Base-by-base conservation (phyloP, 2,329 filamentous ascomycete species). In the Hirsutella rhossiliensis region DNA sequence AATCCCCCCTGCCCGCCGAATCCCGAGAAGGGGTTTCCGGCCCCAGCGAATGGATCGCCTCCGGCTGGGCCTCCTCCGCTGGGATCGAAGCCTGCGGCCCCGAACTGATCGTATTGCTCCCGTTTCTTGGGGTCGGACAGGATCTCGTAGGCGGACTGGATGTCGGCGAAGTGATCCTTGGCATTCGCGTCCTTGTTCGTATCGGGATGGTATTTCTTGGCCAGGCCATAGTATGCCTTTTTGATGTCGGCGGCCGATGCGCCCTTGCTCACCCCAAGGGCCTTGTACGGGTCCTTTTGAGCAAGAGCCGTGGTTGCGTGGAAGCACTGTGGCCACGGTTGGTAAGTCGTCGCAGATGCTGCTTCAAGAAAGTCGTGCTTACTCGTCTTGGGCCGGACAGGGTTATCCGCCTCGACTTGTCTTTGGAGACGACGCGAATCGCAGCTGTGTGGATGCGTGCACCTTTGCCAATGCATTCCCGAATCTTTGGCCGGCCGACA, bases 201-300 rank as follows among this genome's bases (percentile, higher is more conserved):
- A 62, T 98, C 92, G 9, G 92, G 92, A 57, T 98, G 92, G 61
- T 80, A 98, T 60, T 97, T 98, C 66, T 98, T 98, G 18, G 92
- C 92, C 47, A 97, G 72, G 42, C 89, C 87, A 61, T 98, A 98
- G 70, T 98, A 98, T 3, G 92, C 89, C 64, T 96, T 97, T 63
- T 98, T 98, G 62, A 98, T 97, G 31, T 97, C 90, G 47, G 79
- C 71, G 3, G 87, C 69, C 1, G 86, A 81, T n/a, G 92, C 87
- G 49, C 66, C 75, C 62, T 90, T 94, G 56, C 72, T 72, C 28
- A 98, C 87, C 13, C 92, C 92, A 27, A 98, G 80, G 4, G 85
- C 76, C 51, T 80, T 77, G 64, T 98, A 98, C 1, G 92, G 92
- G 56, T 98, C 85, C 61, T 86, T 78, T 32, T 78, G 65, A 5